Base-by-base conservation (phyloP, 306 rosid genomes). In the Fragaria iinumae region DNA sequence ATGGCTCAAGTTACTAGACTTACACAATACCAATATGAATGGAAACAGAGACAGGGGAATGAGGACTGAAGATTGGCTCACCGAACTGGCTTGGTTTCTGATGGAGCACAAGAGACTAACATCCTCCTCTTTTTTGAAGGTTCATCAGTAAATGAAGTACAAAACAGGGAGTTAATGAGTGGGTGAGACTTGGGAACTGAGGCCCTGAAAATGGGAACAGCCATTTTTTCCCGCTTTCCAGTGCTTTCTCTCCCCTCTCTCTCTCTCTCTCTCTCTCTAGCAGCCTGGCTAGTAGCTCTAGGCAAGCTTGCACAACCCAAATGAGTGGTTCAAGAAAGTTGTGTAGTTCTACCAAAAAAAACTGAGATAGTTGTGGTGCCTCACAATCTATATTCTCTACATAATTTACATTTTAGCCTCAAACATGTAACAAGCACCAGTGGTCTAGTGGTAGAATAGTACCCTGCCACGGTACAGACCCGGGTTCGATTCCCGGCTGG, bases 391-490 rank as follows among this genome's bases (percentile, higher is more conserved):
- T 10, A 43, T 38, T 38, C 8, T 3, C 41, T 41, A 41, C 8
- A 38, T 4, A 38, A 38, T 38, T 38, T 32, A 3, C 36, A 0
- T 32, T 32, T 32, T 32, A 32, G 36, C 4, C 4, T 32, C 36
- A 0, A 0, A 38, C 1, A 3, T 5, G 0, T 0, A 5, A 38
- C 41, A 38, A 38, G 41, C 41, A 38, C 41, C 41, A 38, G 41
- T 38, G 97, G 96, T 91, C 96, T 90, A 88, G 96, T 90, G 96
- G 96, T 90, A 90, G 97, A 89, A 89, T 94, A 91, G 93, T 89
- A 85, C 91, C 93, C 93, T 91, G 87, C 89, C 87, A 80, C 89
- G 85, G 85, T 78, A 80, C 82, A 86, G 87, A 78, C 85, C 87
- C 85, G 85, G 85, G 83, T 86, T 83, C 85, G 87, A 86, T 78